Conservation (phyloP, 2,329 filamentous ascomycete genomes). For the Fusarium fujikuroi region DNA sequence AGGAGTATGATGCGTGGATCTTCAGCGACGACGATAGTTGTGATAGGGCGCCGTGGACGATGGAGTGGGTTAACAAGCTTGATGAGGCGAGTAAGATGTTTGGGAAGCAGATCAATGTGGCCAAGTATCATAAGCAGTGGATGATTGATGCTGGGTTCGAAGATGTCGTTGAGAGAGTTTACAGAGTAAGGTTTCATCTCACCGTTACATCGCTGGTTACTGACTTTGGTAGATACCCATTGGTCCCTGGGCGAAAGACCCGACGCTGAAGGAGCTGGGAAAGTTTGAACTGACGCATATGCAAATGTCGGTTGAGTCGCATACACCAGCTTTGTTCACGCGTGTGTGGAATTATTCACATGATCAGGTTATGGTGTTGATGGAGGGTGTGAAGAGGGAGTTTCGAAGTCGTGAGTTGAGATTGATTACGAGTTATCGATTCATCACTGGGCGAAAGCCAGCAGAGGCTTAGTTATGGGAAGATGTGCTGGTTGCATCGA, state of each 20-base stretch:
- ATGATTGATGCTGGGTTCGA: conserved; percentile 53
- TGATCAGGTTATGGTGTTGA: conserved; percentile 55
- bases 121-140: conserved; percentile 51
- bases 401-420: conserved; percentile 44
- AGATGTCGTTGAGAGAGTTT: conserved; percentile 44
- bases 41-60: conserved; percentile 51
- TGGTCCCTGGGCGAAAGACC: conserved; percentile 53
- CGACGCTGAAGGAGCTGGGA: conserved; percentile 50
- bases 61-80: conserved; percentile 53
- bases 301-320: conserved; percentile 57
- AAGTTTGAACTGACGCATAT: conserved; percentile 52
- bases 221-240: conserved; percentile 49
- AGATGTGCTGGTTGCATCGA: neutral
- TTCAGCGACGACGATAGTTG: conserved; percentile 54
- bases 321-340: conserved; percentile 54
- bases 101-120: conserved; percentile 54
- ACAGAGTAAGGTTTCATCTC: conserved; percentile 8
- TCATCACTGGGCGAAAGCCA: conserved; percentile 31
- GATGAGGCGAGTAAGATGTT: conserved; percentile 50
- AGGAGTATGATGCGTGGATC: conserved; percentile 53
- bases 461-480: neutral
- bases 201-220: accelerated
- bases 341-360: conserved; percentile 52
- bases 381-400: conserved; percentile 61
- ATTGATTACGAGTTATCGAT: conserved; percentile 39